phyloP scores from a whole-genome alignment of 345 rosid genomes.

The Populus deltoides region DNA sequence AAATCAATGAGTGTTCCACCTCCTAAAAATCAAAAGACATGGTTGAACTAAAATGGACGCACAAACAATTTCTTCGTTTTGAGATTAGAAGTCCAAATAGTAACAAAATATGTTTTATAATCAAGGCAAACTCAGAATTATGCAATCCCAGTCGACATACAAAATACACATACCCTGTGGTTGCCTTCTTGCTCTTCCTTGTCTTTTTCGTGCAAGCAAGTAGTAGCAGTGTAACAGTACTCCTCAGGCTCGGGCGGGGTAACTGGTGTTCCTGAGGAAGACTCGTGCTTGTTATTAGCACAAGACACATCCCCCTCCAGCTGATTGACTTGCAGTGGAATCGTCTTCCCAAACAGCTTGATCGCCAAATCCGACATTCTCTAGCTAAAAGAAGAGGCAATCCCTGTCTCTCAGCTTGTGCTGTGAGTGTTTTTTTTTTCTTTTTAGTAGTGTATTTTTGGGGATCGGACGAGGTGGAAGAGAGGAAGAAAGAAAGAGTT shows the following conservation, averaged over 20 bases:
- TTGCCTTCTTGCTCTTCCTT: neutral
- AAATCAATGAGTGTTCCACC: neutral
- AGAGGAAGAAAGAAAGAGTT: neutral
- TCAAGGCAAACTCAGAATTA: neutral
- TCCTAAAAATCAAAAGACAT: neutral
- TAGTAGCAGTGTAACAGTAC: neutral
- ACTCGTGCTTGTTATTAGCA: neutral
- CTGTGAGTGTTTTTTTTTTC: neutral
- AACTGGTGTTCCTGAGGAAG: neutral
- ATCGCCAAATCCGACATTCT: slow-evolving; percentile 41
- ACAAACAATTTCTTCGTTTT: too few relatives aligned
- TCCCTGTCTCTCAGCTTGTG: neutral
- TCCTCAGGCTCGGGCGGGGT: neutral
- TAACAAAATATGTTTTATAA: neutral
- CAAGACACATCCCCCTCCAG: neutral
- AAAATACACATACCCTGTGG: neutral
- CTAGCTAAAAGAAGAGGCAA: neutral
- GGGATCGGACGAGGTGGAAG: slow-evolving; percentile 9
- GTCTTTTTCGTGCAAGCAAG: slow-evolving; percentile 7
- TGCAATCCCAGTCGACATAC: neutral
- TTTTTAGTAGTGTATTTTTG: neutral
- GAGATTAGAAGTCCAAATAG: neutral
- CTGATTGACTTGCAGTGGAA: slow-evolving; percentile 21
- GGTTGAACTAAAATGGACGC: neutral
- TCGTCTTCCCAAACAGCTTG: slow-evolving; percentile 57